These are phyloP conservation scores for Saccharomyces hybrid DNA, from an alignment of 1,139 yeast species.

Conservation along the genomic window DNA sequence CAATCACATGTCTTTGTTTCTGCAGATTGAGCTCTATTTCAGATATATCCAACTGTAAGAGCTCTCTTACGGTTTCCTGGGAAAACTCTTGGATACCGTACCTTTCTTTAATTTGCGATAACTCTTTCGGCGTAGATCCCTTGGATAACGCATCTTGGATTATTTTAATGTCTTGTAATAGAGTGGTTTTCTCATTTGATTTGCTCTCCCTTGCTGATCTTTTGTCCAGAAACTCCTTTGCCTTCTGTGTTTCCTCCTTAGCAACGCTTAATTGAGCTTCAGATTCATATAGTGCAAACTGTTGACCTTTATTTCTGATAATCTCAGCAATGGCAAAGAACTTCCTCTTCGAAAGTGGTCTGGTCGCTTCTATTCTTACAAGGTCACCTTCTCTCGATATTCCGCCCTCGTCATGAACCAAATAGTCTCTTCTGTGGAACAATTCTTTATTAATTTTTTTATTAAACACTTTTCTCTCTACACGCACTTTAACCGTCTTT, in stretches of 20 bases:
- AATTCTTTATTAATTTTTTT: conserved; percentile 67
- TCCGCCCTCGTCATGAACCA: conserved; percentile 91
- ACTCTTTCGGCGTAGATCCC: conserved; percentile 36
- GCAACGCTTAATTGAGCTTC: conserved; percentile 63
- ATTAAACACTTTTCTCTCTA: conserved; percentile 63
- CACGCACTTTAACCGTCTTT: conserved; percentile 91
- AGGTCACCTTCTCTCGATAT: conserved; percentile 91
- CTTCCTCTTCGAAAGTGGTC: conserved; percentile 77
- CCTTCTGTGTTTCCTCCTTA: conserved; percentile 50
- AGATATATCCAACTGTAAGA: conserved; percentile 36
- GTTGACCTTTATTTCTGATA: conserved; percentile 81
- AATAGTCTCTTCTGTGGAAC: conserved; percentile 69
- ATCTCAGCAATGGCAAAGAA: conserved; percentile 92
- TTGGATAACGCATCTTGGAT: conserved; percentile 30
- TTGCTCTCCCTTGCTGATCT: conserved; percentile 37
- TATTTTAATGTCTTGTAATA: conserved; percentile 24
- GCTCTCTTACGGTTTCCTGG: conserved; percentile 34
- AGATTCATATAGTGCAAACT: conserved; percentile 71
- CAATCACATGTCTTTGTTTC: conserved; percentile 27
- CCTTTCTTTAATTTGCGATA: conserved; percentile 41
- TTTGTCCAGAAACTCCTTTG: conserved; percentile 43
- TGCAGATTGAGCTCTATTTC: conserved; percentile 32
- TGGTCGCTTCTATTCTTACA: conserved; percentile 84
- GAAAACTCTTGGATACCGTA: conserved; percentile 62
- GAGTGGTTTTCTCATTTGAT: conserved; percentile 22